Evolutionary conservation across 345 rosid genomes (phyloP).

Genomic region (Lepidium aucheri): DNA sequence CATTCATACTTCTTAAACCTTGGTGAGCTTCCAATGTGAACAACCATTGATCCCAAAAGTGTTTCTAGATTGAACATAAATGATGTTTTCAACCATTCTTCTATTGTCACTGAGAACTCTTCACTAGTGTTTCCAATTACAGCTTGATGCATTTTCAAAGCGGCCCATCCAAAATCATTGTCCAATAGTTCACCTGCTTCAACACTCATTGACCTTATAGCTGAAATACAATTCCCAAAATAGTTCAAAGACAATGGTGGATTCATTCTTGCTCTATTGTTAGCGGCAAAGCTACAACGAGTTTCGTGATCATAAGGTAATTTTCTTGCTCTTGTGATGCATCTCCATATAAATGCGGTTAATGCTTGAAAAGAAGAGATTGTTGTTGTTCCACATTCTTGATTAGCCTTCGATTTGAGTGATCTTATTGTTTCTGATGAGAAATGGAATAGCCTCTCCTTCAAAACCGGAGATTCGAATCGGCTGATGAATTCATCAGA

Average conservation of each 20-base stretch:
- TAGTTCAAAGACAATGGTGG: constrained; percentile 40
- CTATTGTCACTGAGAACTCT: constrained; percentile 10
- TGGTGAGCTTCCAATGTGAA: constrained; percentile 74
- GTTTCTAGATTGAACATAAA: constrained; percentile 21
- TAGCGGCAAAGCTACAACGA: constrained; percentile 33
- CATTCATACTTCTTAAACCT: constrained; percentile 59
- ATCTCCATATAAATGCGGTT: constrained; percentile 44
- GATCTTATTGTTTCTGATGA: constrained; percentile 34
- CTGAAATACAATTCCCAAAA: constrained; percentile 46
- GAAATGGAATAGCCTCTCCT: constrained; percentile 53
- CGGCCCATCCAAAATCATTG: constrained; percentile 49
- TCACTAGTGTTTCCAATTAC: constrained; percentile 32
- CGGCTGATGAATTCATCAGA: constrained; percentile 31
- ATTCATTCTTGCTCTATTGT: constrained; percentile 40
- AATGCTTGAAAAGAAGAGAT: constrained; percentile 63
- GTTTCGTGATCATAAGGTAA: constrained; percentile 23
- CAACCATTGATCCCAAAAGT: constrained; percentile 34
- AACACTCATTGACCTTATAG: constrained; percentile 12
- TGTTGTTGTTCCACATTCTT: constrained; percentile 29
- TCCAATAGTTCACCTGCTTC: constrained; percentile 36
- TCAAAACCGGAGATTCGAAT: constrained; percentile 34
- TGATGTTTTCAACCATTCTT: constrained; percentile 35
- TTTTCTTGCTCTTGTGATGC: constrained; percentile 36
- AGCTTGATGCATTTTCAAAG: constrained; percentile 42
- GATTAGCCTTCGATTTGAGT: constrained; percentile 47